These are phyloP conservation scores for Sporothrix pseudoabietina DNA, from an alignment of 2,329 filamentous ascomycete genomes.

Conservation along the genomic window DNA sequence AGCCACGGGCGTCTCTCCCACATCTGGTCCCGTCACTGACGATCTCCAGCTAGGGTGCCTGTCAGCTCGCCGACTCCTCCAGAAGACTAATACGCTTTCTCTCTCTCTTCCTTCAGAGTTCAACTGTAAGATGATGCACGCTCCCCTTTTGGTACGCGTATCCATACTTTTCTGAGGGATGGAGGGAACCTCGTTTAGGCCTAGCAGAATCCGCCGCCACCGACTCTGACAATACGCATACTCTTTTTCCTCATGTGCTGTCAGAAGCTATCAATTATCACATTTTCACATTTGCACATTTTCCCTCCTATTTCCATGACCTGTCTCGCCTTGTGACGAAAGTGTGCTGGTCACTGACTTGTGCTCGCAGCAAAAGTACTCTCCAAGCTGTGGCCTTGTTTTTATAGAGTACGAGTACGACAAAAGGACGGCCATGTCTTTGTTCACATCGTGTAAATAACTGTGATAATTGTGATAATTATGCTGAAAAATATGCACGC, in stretches of 20 bases:
- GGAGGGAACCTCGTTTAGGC: not conserved
- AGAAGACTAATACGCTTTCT: not conserved
- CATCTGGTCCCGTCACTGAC: not conserved
- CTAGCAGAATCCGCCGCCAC: not conserved
- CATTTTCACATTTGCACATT: not conserved
- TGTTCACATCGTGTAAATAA: not conserved
- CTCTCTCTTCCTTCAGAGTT: not conserved
- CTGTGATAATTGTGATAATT: not conserved
- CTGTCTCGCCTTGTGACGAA: not conserved
- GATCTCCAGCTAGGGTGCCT: constrained; percentile 7
- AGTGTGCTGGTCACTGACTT: not conserved
- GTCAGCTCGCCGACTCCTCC: constrained; percentile 17
- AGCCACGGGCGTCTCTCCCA: not conserved
- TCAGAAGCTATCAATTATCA: not conserved
- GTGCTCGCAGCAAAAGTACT: not conserved
- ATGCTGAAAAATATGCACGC: not conserved
- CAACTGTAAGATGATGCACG: constrained; percentile 22
- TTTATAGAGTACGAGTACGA: not conserved
- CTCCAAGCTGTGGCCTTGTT: not conserved
- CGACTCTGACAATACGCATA: not conserved
- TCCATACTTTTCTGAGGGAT: not conserved
- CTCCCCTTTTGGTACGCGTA: not conserved
- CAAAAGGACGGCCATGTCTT: not conserved
- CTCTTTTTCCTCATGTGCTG: not conserved
- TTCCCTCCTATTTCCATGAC: not conserved